A percentile compares a stretch with the other conserved stretches of the same genome.
These are phyloP conservation scores for Colletotrichum simmondsii DNA, from an alignment of 2,329 filamentous ascomycete species.

Conservation along the genomic window DNA sequence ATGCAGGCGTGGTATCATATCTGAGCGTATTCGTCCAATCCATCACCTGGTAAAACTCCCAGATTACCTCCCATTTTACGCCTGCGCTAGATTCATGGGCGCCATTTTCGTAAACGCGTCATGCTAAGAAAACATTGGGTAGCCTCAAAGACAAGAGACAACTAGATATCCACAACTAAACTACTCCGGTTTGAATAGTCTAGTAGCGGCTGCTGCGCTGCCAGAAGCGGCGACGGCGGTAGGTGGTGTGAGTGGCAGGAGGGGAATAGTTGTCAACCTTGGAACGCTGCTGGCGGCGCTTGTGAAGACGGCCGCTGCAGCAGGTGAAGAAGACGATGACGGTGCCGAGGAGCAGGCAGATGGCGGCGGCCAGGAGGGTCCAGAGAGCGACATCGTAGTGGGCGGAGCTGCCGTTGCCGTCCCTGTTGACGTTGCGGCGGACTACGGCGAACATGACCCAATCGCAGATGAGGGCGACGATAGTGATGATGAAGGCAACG, in stretches of 20 bases:
- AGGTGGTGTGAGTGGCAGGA: slow-evolving; percentile 28
- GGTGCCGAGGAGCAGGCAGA: slow-evolving; percentile 65
- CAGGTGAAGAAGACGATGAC: slow-evolving; percentile 71
- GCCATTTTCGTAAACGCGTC: background rate
- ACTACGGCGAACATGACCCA: slow-evolving; percentile 68
- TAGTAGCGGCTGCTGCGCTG: slow-evolving; percentile 34
- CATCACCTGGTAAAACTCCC: background rate
- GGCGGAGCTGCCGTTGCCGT: slow-evolving; percentile 52
- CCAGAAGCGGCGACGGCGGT: slow-evolving; percentile 34
- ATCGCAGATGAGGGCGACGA: slow-evolving; percentile 64
- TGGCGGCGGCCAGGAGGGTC: slow-evolving; percentile 66
- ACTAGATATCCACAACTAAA: background rate
- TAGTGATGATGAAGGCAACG: slow-evolving; percentile 59
- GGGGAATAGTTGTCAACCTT: slow-evolving; percentile 42
- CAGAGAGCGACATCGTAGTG: slow-evolving; percentile 70
- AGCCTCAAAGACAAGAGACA: background rate
- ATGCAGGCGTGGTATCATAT: slow-evolving; percentile 30
- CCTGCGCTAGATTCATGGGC: background rate
- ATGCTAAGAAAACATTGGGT: background rate
- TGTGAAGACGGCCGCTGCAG: slow-evolving; percentile 61
- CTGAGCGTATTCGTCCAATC: slow-evolving; percentile 1
- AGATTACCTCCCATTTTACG: background rate
- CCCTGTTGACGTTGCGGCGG: slow-evolving; percentile 61
- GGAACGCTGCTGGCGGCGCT: slow-evolving; percentile 41
- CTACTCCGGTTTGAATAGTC: background rate